Base-by-base conservation (phyloP, 768 basidiomycete species). In the Tephrocybe sp. region DNA sequence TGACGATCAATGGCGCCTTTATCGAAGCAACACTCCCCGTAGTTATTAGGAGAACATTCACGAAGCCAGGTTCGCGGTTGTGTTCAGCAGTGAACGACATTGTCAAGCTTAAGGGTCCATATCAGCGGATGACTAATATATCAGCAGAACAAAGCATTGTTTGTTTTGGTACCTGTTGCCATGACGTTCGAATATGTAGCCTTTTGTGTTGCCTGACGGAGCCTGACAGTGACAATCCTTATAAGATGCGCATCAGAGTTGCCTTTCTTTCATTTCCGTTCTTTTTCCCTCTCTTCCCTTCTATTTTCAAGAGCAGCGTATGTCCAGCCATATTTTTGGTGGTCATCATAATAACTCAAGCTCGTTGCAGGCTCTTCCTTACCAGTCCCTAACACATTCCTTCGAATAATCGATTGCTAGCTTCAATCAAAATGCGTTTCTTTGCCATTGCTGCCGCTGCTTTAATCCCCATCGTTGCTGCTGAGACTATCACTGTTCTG, bases 21-120 rank as follows among this genome's bases (percentile, higher is more conserved):
- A 98, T 82, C 44, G 92, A 92, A 0, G 96, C 95, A 8, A 99
- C 96, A 61, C 91, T 94, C n/a, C 96, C 95, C 0, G 92, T 91
- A 0, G 89, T 86, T 52, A 98, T 84, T 31, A 98, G 75, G 4
- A 98, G 68, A 36, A 97, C 82, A 61, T 95, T 87, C 0, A 70
- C 74, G 52, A 64, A 66, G 1, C 75, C 76, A 16, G 70, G 63
- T 9, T 55, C 61, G 35, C 78, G 75, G 51, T 77, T 69, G 7
- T 61, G 47, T 44, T 71, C 66, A 15, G 78, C 72, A 36, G 71
- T 60, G 60, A 81, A 81, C 39, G 54, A 9, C 59, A 55, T 61
- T 34, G 57, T 44, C 32, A 43, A 21, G 32, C 31, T 39, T 31
- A 36, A 47, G 42, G 39, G 38, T 12, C 5, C 36, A 18, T 19